These are phyloP conservation scores for Fonticula alba DNA, from an alignment of 78 protist genomes.

Conservation along the genomic window DNA sequence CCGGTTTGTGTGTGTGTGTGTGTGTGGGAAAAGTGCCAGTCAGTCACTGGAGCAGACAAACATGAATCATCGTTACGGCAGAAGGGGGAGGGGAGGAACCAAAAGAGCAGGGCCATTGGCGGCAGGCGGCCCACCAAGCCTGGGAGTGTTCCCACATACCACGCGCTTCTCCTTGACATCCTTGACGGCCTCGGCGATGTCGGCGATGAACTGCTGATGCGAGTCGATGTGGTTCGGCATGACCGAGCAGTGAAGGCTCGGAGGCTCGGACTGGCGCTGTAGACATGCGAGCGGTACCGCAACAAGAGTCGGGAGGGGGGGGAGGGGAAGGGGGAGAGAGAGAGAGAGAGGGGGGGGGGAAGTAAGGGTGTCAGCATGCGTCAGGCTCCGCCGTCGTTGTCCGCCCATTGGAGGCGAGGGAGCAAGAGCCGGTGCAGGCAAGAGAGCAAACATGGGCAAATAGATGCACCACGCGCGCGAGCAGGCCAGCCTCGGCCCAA, in stretches of 20 bases:
- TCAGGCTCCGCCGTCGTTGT: too few relatives aligned
- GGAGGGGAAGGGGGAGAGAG: too few relatives aligned
- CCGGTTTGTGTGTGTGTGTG: neutral
- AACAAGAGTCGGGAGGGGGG: too few relatives aligned
- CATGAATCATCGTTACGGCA: neutral
- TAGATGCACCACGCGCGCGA: neutral
- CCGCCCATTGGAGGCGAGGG: too few relatives aligned
- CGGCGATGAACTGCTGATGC: neutral
- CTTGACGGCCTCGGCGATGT: neutral
- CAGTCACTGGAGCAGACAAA: neutral
- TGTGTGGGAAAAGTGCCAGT: neutral
- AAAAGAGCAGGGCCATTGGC: neutral
- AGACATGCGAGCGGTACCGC: too few relatives aligned
- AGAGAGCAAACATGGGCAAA: too few relatives aligned
- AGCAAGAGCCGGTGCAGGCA: too few relatives aligned
- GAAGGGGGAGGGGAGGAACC: neutral
- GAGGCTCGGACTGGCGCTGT: constrained; percentile 2
- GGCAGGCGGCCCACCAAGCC: neutral
- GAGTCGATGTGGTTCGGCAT: neutral
- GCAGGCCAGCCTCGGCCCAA: neutral
- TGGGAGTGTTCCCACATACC: neutral
- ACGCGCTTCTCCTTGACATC: too few relatives aligned
- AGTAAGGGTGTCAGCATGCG: too few relatives aligned
- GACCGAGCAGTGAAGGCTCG: neutral
- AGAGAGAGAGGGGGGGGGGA: too few relatives aligned